Percentiles rank a stretch among this genome's conserved stretches.
These are phyloP conservation scores for Forsythia suspensa DNA, from an alignment of 257 asterid genomes.

Conservation along the genomic window DNA sequence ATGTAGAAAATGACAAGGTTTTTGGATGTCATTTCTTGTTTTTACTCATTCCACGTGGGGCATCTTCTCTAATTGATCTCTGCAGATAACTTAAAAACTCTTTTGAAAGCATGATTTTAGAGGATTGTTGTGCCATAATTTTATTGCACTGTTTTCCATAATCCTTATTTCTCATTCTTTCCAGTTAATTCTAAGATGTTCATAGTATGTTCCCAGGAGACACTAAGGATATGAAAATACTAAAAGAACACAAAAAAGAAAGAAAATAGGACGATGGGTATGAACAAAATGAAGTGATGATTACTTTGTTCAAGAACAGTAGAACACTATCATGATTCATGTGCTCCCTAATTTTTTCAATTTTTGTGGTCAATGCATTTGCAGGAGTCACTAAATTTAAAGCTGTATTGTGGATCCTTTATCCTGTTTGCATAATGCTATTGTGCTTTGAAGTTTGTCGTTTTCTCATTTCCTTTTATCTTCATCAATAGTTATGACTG, in stretches of 20 bases:
- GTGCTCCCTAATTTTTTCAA: conserved; percentile 7
- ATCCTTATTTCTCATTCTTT: background rate
- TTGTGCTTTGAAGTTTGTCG: conserved; percentile 25
- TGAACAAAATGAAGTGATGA: background rate
- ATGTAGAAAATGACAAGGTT: conserved; percentile 34
- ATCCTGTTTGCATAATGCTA: conserved; percentile 23
- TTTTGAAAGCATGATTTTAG: conserved; percentile 12
- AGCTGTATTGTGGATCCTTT: conserved; percentile 29
- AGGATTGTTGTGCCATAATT: background rate
- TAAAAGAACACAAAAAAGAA: background rate
- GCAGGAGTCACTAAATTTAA: conserved; percentile 31
- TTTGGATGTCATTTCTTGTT: conserved; percentile 16
- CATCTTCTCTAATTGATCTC: conserved; percentile 23
- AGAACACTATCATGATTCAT: conserved; percentile 7
- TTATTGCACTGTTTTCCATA: background rate
- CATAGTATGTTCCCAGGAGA: background rate
- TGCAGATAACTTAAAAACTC: background rate
- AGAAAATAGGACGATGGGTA: background rate
- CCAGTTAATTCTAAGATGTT: background rate
- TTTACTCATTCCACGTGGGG: conserved; percentile 22
- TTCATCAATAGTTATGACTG: background rate
- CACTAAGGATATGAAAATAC: background rate
- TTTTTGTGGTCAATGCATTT: conserved; percentile 31
- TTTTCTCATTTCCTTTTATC: conserved; percentile 6
- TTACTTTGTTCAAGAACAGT: conserved; percentile 10